phyloP scores from a whole-genome alignment of 2,329 filamentous ascomycete species.

The Zymoseptoria brevis region DNA sequence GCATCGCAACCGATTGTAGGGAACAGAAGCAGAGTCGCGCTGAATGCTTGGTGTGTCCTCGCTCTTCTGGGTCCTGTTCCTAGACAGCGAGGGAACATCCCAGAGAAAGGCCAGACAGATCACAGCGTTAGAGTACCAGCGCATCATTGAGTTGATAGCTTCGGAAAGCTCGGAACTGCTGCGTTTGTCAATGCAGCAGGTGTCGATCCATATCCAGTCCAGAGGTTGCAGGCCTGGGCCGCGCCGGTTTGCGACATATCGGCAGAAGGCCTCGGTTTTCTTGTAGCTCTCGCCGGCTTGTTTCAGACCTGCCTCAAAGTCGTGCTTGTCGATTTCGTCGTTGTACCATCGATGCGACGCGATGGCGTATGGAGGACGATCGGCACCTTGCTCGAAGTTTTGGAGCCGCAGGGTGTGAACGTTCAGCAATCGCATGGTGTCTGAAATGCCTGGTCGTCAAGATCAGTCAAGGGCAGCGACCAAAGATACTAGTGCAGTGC shows the following conservation, averaged over 20 bases:
- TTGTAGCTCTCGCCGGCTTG: constrained; percentile 2
- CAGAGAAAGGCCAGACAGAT: constrained; percentile 13
- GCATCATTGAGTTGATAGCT: constrained; percentile 19
- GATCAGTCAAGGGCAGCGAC: too few relatives aligned
- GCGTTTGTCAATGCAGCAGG: constrained; percentile 17
- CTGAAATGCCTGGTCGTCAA: too few relatives aligned
- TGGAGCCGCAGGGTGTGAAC: too few relatives aligned
- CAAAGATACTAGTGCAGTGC: too few relatives aligned
- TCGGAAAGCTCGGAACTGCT: constrained; percentile 14
- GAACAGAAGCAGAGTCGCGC: too few relatives aligned
- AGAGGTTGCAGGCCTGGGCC: too few relatives aligned
- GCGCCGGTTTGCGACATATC: constrained; percentile 13
- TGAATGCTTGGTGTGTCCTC: too few relatives aligned
- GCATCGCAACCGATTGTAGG: too few relatives aligned
- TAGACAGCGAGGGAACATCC: too few relatives aligned
- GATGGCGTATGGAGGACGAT: constrained; percentile 13
- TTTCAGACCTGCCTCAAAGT: neutral
- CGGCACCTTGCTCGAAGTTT: too few relatives aligned
- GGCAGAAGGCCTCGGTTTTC: constrained; percentile 7
- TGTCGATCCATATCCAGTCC: constrained; percentile 15
- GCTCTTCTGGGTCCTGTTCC: too few relatives aligned
- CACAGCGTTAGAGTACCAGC: constrained; percentile 11
- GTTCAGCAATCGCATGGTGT: too few relatives aligned
- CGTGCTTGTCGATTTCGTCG: constrained; percentile 4
- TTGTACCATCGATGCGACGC: constrained; percentile 14